Percentiles rank a stretch among this genome's conserved stretches.
These are phyloP conservation scores for Hortiboletus flavorubellus DNA, from an alignment of 768 basidiomycete genomes.

Conservation along the genomic window DNA sequence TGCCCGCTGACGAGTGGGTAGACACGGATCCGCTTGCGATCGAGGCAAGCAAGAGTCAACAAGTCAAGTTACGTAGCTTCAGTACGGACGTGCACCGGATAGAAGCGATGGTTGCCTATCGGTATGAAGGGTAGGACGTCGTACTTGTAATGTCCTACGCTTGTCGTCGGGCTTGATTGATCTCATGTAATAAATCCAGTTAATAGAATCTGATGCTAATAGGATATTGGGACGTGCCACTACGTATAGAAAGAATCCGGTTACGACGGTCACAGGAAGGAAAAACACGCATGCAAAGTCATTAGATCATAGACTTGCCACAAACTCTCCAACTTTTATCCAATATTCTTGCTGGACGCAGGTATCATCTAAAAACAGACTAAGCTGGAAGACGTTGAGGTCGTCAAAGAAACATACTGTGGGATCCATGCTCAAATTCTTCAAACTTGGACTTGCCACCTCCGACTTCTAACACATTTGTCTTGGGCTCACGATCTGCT, in stretches of 20 bases:
- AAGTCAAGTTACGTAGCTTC: conserved; percentile 93
- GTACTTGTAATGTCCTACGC: background rate
- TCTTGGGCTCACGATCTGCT: conserved; percentile 24
- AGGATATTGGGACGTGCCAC: background rate
- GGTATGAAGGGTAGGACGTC: conserved; percentile 69
- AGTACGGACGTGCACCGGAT: conserved; percentile 98
- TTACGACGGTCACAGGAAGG: background rate
- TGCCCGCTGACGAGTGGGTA: conserved; percentile 92
- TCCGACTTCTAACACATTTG: conserved; percentile 44
- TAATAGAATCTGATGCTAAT: background rate
- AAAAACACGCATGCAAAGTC: background rate
- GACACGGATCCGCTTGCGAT: conserved; percentile 92
- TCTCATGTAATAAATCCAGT: background rate
- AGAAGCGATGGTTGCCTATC: conserved; percentile 97
- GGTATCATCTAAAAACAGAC: conserved; percentile 44
- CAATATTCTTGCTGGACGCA: conserved; percentile 55
- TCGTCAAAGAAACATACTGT: conserved; percentile 42
- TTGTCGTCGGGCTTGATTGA: background rate
- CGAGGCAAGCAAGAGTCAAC: conserved; percentile 89
- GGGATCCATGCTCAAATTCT: conserved; percentile 51
- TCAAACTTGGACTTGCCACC: conserved; percentile 53
- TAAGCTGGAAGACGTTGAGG: background rate
- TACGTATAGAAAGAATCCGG: background rate
- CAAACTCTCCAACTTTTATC: conserved; percentile 48
- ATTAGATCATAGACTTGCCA: conserved; percentile 23